Conservation (phyloP, 2,329 filamentous ascomycete genomes). For the Stagonosporopsis vannaccii region DNA sequence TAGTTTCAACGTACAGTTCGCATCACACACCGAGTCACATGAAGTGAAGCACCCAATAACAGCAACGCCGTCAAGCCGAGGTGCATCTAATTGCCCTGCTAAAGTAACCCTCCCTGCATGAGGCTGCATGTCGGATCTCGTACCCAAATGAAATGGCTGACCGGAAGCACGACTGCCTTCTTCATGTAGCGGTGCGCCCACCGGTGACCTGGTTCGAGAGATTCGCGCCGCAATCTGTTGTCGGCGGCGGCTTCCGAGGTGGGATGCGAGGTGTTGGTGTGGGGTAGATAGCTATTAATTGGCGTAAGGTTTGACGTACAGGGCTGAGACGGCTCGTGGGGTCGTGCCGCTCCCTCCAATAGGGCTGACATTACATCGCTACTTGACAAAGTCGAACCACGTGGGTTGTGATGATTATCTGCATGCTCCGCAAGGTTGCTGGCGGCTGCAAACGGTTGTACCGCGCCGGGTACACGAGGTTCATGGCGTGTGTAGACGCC, state of each 20-base stretch:
- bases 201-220: slow-evolving; percentile 12
- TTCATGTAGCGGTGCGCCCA: not conserved
- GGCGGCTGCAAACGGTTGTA: slow-evolving; percentile 7
- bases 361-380: not conserved
- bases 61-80: not conserved
- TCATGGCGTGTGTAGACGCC: not conserved
- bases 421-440: not conserved
- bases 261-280: not conserved
- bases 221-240: not conserved
- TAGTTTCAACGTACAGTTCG: slow-evolving; percentile 2
- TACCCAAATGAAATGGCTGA: not conserved
- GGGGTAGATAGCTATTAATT: slow-evolving; percentile 1
- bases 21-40: too few relatives aligned
- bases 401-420: not conserved
- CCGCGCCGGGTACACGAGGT: slow-evolving; percentile 6
- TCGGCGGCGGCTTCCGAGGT: slow-evolving; percentile 7
- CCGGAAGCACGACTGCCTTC: not conserved
- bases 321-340: slow-evolving; percentile 8
- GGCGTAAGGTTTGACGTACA: slow-evolving; percentile 2
- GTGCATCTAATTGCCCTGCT: not conserved
- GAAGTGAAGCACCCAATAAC: slow-evolving; percentile 11
- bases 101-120: not conserved
- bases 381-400: not conserved
- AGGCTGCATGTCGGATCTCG: not conserved
- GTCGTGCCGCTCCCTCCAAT: slow-evolving; percentile 8